A percentile compares a stretch with the other conserved stretches of the same genome.
These are phyloP conservation scores for Carpinus fangiana DNA, from an alignment of 306 rosid species.

Conservation along the genomic window DNA sequence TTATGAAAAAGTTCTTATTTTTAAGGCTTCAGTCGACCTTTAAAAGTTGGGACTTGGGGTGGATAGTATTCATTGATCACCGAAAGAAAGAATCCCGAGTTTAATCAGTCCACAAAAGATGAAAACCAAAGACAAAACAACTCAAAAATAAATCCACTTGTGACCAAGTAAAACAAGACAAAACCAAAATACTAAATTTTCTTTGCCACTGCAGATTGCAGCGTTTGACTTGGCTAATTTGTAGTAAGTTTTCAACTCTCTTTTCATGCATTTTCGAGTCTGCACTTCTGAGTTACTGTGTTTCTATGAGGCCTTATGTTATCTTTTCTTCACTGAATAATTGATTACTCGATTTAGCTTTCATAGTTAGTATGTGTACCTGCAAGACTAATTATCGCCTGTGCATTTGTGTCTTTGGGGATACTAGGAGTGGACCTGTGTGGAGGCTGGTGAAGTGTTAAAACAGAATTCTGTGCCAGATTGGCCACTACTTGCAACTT, in stretches of 20 bases:
- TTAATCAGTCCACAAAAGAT: background rate
- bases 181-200: background rate
- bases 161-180: background rate
- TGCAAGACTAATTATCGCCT: slow-evolving; percentile 14
- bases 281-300: background rate
- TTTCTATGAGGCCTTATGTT: background rate
- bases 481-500: slow-evolving; percentile 93
- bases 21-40: background rate
- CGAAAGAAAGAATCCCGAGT: background rate
- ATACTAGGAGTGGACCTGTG: slow-evolving; percentile 73
- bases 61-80: background rate
- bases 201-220: background rate
- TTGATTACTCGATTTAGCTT: background rate
- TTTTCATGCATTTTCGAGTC: background rate
- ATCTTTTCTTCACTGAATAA: background rate
- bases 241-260: background rate
- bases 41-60: background rate
- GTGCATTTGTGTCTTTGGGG: slow-evolving; percentile 5
- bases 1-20: background rate
- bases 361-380: background rate
- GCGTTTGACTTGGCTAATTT: background rate
- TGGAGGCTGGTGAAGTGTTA: slow-evolving; percentile 70
- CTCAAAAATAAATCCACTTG: background rate
- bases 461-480: slow-evolving; percentile 81
- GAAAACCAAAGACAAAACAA: background rate